These are phyloP conservation scores for Chrysosphaeria jannelii DNA, from an alignment of 2,329 filamentous ascomycete species.

Conservation along the genomic window DNA sequence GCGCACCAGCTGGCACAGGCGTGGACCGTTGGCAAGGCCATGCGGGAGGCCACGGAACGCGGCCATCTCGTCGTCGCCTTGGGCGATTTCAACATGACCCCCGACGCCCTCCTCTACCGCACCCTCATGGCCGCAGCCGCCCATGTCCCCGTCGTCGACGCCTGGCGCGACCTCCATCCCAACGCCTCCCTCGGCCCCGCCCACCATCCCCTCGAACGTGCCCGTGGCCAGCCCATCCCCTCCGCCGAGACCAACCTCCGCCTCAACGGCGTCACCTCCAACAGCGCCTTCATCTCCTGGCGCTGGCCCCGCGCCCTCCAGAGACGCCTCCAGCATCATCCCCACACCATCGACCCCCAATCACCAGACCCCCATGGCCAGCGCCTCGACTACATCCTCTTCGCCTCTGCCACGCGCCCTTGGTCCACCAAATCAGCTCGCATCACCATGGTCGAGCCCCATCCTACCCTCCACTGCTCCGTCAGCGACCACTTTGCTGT, in stretches of 20 bases:
- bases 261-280: conserved; percentile 67
- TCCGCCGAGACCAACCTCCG: conserved; percentile 47
- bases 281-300: conserved; percentile 76
- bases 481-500: conserved; percentile 90
- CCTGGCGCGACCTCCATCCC: conserved; percentile 62
- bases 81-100: conserved; percentile 95
- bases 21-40: conserved; percentile 79
- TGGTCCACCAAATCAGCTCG: conserved; percentile 44
- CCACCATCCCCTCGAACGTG: conserved; percentile 34
- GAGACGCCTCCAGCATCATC: conserved; percentile 3
- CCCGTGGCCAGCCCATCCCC: conserved; percentile 25
- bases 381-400: conserved; percentile 83
- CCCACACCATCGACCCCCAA: conserved; percentile 17
- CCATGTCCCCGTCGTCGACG: conserved; percentile 31
- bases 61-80: conserved; percentile 63
- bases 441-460: conserved; percentile 55
- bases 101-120: conserved; percentile 53
- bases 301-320: conserved; percentile 28
- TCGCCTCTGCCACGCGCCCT: conserved; percentile 5
- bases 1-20: conserved; percentile 78
- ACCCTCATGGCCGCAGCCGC: no score
- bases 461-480: conserved; percentile 55
- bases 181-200: conserved; percentile 48
- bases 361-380: conserved; percentile 48
- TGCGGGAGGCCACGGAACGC: conserved; percentile 43